phyloP scores from a whole-genome alignment of 2,329 filamentous ascomycete genomes.

The Epichloe sylvatica region DNA sequence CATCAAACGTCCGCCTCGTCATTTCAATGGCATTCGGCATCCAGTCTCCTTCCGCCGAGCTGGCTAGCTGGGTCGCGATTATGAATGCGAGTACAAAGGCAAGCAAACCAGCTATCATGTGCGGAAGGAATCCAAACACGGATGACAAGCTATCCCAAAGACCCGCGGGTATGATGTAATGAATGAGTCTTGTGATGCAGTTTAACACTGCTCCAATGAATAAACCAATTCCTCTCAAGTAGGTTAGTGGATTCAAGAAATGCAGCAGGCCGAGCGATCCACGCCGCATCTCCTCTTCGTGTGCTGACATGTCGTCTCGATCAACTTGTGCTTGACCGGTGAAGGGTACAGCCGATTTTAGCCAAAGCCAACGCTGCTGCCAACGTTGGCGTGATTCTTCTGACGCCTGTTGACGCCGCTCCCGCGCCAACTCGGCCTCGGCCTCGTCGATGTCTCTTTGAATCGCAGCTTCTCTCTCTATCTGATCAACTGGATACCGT shows the following conservation, averaged over 20 bases:
- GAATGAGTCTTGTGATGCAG: constrained; percentile 7
- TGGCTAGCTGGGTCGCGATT: constrained; percentile 2
- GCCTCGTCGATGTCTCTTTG: constrained; percentile 11
- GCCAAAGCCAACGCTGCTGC: constrained; percentile 11
- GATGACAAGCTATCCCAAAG: constrained; percentile 6
- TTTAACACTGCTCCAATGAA: constrained; percentile 11
- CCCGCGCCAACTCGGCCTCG: constrained; percentile 4
- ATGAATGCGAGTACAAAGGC: constrained; percentile 5
- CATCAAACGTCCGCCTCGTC: constrained; percentile 4
- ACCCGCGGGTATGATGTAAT: constrained; percentile 4
- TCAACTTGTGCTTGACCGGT: not conserved
- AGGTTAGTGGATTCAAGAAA: constrained; percentile 19
- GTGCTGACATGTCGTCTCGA: not conserved
- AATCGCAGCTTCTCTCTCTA: constrained; percentile 13
- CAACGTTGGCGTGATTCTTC: constrained; percentile 4
- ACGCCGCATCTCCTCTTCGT: not conserved
- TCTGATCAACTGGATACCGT: constrained; percentile 6
- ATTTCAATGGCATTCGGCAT: not conserved
- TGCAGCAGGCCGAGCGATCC: constrained; percentile 11
- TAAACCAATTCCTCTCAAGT: constrained; percentile 15
- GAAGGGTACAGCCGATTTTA: constrained; percentile 9
- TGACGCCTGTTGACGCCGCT: constrained; percentile 3
- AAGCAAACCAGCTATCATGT: constrained; percentile 3
- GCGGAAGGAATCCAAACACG: constrained; percentile 4
- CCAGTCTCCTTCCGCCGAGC: constrained; percentile 5